Base-by-base conservation (phyloP, 116 monocot species). In the Iris pallida region DNA sequence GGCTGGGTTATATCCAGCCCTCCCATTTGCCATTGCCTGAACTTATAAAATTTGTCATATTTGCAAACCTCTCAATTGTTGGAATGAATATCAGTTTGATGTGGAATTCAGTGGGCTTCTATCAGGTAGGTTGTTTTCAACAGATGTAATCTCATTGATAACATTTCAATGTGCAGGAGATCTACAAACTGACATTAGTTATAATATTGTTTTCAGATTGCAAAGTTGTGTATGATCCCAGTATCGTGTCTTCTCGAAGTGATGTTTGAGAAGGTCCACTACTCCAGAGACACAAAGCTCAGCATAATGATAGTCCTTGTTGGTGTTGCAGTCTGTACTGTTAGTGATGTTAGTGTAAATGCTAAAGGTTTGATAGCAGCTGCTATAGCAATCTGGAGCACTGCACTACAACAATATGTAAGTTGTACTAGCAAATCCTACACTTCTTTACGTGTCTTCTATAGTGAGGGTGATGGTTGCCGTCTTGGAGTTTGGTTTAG, bases 331-430 rank as follows among this genome's bases (percentile, higher is more conserved):
- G 64, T 73, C 12, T 73, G 73, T 55, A 73, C 73, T 42, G 54
- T 73, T 45, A 73, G 53, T 55, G 73, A 73, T 62, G 58, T 59
- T 8, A 57, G 59, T 70, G 70, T 70, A 20, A 75, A 75, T 55
- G 16, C 69, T 54, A 59, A 16, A 75, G 75, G 75, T 40, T 20
- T 75, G 44, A 63, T 75, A 30, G 75, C 75, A 54, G 75, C 75
- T 51, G 53, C 61, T 55, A 63, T 75, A 62, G 75, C 68, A 16
- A 68, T 75, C 19, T 75, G 75, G 75, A 75, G 75, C 69, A 68
- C 75, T 55, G 52, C 75, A 18, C 49, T 75, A 62, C 75, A 75
- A 41, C 75, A 75, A 75, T 75, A 75, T 62, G 75, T 75, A 69
- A 75, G 75, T 61, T 59, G 18, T 40, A 46, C 20, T 8, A 14